Percentiles rank a stretch among this genome's conserved stretches.
Evolutionary conservation across 225 moss, liverwort and hornwort species (phyloP).

Genomic region (Thuidium tamariscinum): DNA sequence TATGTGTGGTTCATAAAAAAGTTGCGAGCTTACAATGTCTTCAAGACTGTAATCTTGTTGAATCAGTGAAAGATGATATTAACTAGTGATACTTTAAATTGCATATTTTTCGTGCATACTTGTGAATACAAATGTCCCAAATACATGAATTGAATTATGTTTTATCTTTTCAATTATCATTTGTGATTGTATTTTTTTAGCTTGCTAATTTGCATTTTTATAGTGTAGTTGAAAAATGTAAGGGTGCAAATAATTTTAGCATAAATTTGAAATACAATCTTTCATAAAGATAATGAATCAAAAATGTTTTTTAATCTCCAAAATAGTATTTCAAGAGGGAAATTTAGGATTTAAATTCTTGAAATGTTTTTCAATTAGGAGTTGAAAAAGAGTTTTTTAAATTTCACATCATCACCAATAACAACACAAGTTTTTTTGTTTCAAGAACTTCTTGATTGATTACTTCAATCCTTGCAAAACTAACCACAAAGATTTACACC

Average conservation of each 20-base stretch:
- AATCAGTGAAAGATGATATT: not conserved
- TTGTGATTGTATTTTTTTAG: not conserved
- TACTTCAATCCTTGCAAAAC: not conserved
- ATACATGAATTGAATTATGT: too few species aligned
- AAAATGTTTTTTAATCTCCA: not conserved
- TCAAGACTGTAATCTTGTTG: not conserved
- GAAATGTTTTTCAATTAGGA: not conserved
- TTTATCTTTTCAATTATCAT: not conserved
- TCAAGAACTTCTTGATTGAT: too few species aligned
- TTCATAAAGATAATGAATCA: rapidly evolving
- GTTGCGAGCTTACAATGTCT: not conserved
- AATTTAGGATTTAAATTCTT: not conserved
- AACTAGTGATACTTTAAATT: not conserved
- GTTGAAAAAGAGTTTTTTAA: not conserved
- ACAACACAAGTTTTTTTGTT: too few species aligned
- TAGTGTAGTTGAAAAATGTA: not conserved
- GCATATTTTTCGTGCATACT: not conserved
- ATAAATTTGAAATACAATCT: not conserved
- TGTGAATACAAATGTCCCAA: not conserved
- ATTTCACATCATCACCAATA: too few species aligned
- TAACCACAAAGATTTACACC: not conserved
- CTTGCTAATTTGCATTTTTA: not conserved
- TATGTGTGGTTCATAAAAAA: not conserved
- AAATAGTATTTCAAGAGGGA: not conserved
- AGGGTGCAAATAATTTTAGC: not conserved